Evolutionary conservation across 2,329 filamentous ascomycete genomes (phyloP).

Genomic region (Paraphaeosphaeria minitans): DNA sequence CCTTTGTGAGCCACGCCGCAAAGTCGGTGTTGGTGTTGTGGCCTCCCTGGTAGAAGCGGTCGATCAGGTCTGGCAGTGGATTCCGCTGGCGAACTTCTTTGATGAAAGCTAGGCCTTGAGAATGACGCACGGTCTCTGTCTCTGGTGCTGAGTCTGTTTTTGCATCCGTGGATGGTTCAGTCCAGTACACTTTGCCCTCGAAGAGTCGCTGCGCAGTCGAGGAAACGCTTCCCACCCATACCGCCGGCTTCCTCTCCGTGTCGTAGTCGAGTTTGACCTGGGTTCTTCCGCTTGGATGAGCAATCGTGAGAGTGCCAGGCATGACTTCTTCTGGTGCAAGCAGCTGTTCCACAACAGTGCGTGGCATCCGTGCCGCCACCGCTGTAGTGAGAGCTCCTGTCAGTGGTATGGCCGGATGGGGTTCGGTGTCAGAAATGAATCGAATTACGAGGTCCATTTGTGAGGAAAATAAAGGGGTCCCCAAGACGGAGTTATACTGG

Average conservation of each 20-base stretch:
- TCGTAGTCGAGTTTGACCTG: conserved; percentile 44
- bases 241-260: conserved; percentile 22
- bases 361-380: conserved; percentile 45
- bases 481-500: conserved; percentile 48
- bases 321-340: conserved; percentile 32
- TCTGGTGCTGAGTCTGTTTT: conserved; percentile 1
- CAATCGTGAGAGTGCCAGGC: conserved; percentile 44
- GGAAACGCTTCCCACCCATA: conserved; percentile 41
- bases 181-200: conserved; percentile 40
- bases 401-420: conserved; percentile 51
- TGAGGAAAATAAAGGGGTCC: conserved; percentile 39
- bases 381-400: conserved; percentile 52
- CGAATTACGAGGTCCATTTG: conserved; percentile 49
- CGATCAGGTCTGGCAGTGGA: background rate
- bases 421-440: conserved; percentile 52
- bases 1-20: background rate
- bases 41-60: background rate
- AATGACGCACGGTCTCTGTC: conserved; percentile 18
- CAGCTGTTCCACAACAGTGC: conserved; percentile 43
- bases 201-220: conserved; percentile 47
- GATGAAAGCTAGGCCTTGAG: conserved; percentile 31
- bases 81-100: conserved; percentile 13
- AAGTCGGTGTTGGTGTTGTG: background rate
- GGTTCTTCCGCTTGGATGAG: conserved; percentile 46
- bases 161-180: conserved; percentile 17